Conservation (phyloP, 345 rosid species). For the Syzygium aqueum region DNA sequence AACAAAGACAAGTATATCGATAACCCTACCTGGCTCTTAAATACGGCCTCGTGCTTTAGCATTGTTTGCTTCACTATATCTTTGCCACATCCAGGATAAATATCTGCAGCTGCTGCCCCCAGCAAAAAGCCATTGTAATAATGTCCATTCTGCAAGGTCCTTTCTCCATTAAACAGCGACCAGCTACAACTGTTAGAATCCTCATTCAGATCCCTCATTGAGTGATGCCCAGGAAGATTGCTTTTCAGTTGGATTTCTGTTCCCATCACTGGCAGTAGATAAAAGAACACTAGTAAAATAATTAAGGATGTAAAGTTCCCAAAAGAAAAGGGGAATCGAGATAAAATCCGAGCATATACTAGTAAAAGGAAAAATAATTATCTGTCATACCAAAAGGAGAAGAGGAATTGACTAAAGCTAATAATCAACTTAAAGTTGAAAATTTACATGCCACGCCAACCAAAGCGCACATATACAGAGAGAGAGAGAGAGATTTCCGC, state of each 20-base stretch:
- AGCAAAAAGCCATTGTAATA: constrained; percentile 45
- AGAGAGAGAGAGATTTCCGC: neutral
- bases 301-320: neutral
- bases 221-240: constrained; percentile 50
- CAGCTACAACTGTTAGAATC: constrained; percentile 62
- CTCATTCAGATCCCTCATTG: constrained; percentile 76
- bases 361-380: neutral
- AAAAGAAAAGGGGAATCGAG: neutral
- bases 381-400: neutral
- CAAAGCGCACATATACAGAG: neutral
- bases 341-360: neutral
- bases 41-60: constrained; percentile 82
- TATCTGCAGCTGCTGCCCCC: constrained; percentile 28
- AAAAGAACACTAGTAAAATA: neutral
- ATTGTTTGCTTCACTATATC: constrained; percentile 61
- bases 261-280: constrained; percentile 58
- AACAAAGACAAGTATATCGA: neutral
- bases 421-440: neutral
- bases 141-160: constrained; percentile 36
- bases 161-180: constrained; percentile 46
- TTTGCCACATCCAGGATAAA: constrained; percentile 42
- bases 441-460: neutral
- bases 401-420: neutral
- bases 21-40: constrained; percentile 62
- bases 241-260: constrained; percentile 67